Conservation (phyloP, 345 rosid genomes). For the Citrus maxima region DNA sequence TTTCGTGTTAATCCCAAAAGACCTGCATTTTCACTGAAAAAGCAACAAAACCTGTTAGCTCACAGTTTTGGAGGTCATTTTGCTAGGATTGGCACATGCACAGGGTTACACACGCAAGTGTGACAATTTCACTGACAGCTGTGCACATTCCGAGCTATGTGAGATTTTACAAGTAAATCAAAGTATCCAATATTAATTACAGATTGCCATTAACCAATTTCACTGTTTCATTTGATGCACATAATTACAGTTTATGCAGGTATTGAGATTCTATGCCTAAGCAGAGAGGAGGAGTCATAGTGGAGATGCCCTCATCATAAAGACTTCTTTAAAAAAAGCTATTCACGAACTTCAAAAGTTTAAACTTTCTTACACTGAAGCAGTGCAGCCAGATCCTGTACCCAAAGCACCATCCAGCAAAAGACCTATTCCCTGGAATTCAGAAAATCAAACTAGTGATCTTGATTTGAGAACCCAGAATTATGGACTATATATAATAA, state of each 20-base stretch:
- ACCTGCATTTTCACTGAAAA: conserved; percentile 80
- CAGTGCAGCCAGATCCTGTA: conserved; percentile 60
- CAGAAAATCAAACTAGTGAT: not conserved
- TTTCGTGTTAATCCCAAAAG: conserved; percentile 81
- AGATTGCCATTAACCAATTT: not conserved
- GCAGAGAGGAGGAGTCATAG: not conserved
- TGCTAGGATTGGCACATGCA: not conserved
- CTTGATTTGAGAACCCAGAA: not conserved
- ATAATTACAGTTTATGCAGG: not conserved
- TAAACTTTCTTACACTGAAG: conserved; percentile 56
- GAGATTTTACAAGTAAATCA: not conserved
- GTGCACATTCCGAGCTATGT: not conserved
- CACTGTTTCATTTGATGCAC: not conserved
- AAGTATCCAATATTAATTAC: not conserved
- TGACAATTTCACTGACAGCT: not conserved
- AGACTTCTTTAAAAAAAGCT: not conserved
- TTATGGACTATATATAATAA: not conserved
- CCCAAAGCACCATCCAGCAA: conserved; percentile 69
- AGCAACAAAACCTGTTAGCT: conserved; percentile 14
- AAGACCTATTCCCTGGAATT: conserved; percentile 62
- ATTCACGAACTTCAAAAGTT: not conserved
- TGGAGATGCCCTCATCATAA: not conserved
- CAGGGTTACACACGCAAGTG: not conserved
- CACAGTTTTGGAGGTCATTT: not conserved
- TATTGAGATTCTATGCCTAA: not conserved